Evolutionary conservation across 2,329 filamentous ascomycete species (phyloP).

Genomic region (Fonsecaea pedrosoi): DNA sequence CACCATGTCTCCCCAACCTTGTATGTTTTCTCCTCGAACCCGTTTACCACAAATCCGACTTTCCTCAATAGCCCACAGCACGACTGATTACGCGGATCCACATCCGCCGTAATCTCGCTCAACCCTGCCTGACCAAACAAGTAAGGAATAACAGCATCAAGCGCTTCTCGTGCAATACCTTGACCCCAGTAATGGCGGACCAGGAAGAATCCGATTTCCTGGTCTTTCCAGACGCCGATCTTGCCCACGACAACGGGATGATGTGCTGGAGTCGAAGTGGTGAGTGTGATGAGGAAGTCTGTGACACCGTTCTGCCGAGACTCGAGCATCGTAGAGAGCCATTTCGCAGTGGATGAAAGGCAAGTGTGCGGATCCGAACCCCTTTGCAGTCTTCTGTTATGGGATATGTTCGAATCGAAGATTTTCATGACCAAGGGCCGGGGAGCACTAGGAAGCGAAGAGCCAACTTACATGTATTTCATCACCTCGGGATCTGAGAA

Average conservation of each 20-base stretch:
- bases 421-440: neutral
- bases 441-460: neutral
- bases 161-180: conserved; percentile 31
- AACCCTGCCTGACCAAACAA: conserved; percentile 25
- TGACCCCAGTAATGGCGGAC: conserved; percentile 27
- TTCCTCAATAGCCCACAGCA: conserved; percentile 29
- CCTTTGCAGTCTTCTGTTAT: conserved; percentile 15
- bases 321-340: conserved; percentile 30
- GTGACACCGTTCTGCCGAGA: conserved; percentile 29
- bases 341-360: conserved; percentile 17
- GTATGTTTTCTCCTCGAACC: conserved; percentile 28
- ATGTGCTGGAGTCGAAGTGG: neutral
- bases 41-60: conserved; percentile 28
- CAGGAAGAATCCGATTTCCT: conserved; percentile 36
- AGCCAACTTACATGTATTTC: conserved; percentile 34
- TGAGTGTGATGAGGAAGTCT: conserved; percentile 35
- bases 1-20: conserved; percentile 32
- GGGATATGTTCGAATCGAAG: neutral
- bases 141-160: conserved; percentile 25
- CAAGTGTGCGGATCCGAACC: conserved; percentile 27
- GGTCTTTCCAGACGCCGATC: conserved; percentile 29
- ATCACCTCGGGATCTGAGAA: conserved; percentile 36
- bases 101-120: conserved; percentile 31
- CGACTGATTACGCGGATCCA: conserved; percentile 31
- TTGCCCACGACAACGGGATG: conserved; percentile 29